phyloP scores from a whole-genome alignment of 2,329 filamentous ascomycete genomes.

The Fonsecaea monophora region DNA sequence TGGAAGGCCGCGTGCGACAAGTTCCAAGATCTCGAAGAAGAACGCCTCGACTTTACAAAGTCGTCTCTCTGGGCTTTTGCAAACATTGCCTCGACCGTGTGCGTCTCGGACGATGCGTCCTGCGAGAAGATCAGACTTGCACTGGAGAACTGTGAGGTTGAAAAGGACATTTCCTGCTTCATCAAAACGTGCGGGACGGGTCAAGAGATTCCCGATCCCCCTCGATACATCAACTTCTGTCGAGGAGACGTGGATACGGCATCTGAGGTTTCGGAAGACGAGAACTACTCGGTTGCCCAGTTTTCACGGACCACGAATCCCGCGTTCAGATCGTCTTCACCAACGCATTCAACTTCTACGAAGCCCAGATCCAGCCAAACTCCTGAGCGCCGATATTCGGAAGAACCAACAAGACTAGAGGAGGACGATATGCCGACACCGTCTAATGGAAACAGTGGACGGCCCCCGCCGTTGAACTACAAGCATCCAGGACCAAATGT shows the following conservation, averaged over 20 bases:
- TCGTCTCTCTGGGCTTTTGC: constrained; percentile 98
- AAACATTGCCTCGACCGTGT: constrained; percentile 95
- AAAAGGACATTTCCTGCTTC: constrained; percentile 89
- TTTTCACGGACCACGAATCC: constrained; percentile 96
- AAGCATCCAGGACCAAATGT: constrained; percentile 38
- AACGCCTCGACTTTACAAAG: constrained; percentile 95
- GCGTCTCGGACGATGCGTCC: constrained; percentile 93
- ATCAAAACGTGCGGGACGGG: constrained; percentile 90
- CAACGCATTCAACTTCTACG: constrained; percentile 83
- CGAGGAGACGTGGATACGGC: constrained; percentile 83
- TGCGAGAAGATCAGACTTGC: constrained; percentile 96
- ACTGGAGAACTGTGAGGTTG: constrained; percentile 93
- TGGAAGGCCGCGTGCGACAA: constrained; percentile 98
- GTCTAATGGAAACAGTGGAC: constrained; percentile 37
- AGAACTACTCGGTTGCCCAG: constrained; percentile 91
- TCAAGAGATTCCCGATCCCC: constrained; percentile 95
- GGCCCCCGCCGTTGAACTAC: constrained; percentile 39
- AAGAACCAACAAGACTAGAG: constrained; percentile 32
- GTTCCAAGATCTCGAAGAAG: constrained; percentile 98
- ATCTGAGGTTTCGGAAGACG: constrained; percentile 87
- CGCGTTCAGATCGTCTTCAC: constrained; percentile 92
- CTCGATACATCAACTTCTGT: constrained; percentile 98
- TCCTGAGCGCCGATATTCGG: constrained; percentile 28
- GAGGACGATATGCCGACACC: constrained; percentile 35
- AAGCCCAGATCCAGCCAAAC: constrained; percentile 25